These are phyloP conservation scores for Colletotrichum siamense DNA, from an alignment of 2,329 filamentous ascomycete genomes.

Conservation along the genomic window DNA sequence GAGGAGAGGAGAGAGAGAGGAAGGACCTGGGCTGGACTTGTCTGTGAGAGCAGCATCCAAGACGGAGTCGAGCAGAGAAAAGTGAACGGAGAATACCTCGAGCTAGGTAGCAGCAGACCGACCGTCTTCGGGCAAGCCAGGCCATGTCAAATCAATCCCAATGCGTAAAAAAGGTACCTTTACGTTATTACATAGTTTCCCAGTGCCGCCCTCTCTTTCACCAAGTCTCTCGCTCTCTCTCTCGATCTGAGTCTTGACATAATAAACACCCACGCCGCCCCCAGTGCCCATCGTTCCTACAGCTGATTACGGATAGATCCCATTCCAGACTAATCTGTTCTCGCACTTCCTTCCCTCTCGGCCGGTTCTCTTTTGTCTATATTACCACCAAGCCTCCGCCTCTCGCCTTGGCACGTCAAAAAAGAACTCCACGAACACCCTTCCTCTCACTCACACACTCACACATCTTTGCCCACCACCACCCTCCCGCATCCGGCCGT, in stretches of 20 bases:
- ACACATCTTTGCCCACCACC: neutral
- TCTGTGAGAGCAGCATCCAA: neutral
- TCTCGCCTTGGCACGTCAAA: constrained; percentile 17
- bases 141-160: neutral
- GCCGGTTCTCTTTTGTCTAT: neutral
- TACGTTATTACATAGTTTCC: neutral
- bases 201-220: neutral
- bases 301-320: neutral
- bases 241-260: neutral
- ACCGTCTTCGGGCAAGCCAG: neutral
- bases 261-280: neutral
- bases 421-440: neutral
- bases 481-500: neutral
- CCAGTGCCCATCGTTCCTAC: neutral
- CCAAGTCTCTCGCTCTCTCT: neutral
- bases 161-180: neutral
- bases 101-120: neutral
- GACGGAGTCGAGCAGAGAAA: neutral
- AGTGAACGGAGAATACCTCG: neutral
- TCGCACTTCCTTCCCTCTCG: neutral
- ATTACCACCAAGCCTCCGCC: neutral
- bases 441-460: neutral
- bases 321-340: neutral
- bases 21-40: neutral
- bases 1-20: neutral